Percentiles rank a stretch among this genome's conserved stretches.
These are phyloP conservation scores for Claviceps quebecensis DNA, from an alignment of 2,329 filamentous ascomycete genomes.

Conservation along the genomic window DNA sequence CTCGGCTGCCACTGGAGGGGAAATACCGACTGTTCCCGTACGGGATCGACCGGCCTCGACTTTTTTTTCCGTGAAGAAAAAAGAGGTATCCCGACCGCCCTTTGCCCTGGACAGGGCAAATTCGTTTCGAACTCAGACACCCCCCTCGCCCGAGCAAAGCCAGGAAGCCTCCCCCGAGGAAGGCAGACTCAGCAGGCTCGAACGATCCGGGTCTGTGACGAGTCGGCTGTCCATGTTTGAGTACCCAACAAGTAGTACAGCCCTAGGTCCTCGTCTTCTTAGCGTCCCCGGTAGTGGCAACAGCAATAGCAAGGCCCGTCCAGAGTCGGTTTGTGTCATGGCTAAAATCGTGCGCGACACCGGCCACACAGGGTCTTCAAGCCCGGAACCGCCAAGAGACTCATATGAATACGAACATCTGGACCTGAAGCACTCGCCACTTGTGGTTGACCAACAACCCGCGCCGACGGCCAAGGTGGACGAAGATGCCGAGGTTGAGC, in stretches of 20 bases:
- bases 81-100: constrained; percentile 30
- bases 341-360: constrained; percentile 66
- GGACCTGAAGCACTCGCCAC: constrained; percentile 44
- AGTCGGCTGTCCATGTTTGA: constrained; percentile 45
- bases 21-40: constrained; percentile 10
- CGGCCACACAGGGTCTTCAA: constrained; percentile 23
- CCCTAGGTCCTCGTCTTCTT: constrained; percentile 5
- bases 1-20: constrained; percentile 25
- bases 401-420: constrained; percentile 30
- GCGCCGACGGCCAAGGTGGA: constrained; percentile 11
- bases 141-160: constrained; percentile 24
- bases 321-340: constrained; percentile 78
- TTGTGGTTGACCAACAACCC: constrained; percentile 42
- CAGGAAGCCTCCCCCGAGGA: constrained; percentile 34
- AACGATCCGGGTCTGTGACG: constrained; percentile 39
- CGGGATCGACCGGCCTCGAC: constrained; percentile 34
- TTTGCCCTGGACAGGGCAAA: constrained; percentile 30
- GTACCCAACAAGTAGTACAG: constrained; percentile 13
- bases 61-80: constrained; percentile 45
- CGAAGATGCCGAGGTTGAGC: constrained; percentile 18
- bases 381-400: constrained; percentile 27
- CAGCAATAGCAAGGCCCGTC: constrained; percentile 29
- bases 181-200: constrained; percentile 21
- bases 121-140: constrained; percentile 20
- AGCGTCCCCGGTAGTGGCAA: constrained; percentile 10